Conservation (phyloP, 495 filamentous ascomycete species). For the Haplographium delicatum region DNA sequence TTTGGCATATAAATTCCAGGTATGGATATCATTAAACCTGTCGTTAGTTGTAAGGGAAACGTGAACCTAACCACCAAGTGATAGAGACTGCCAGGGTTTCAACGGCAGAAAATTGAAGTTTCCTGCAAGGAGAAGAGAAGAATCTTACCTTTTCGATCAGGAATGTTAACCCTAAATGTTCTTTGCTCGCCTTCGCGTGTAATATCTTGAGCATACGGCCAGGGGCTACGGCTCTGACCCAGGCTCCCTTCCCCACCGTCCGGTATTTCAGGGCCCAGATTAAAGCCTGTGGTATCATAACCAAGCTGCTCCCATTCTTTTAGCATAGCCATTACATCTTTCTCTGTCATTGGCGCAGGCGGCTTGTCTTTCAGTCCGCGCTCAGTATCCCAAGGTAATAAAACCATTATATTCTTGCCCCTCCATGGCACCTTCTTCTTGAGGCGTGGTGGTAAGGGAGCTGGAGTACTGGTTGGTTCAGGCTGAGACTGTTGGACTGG, state of each 20-base stretch:
- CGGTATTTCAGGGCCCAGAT: constrained; percentile 37
- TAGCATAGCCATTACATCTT: constrained; percentile 61
- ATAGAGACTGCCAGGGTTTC: constrained; percentile 1
- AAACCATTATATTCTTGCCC: constrained; percentile 67
- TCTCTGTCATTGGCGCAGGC: constrained; percentile 52
- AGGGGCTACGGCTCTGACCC: constrained; percentile 65
- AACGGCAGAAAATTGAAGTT: background rate
- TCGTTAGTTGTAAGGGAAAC: too few relatives aligned
- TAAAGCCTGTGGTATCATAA: constrained; percentile 71
- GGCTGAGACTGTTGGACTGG: background rate
- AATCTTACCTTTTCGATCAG: constrained; percentile 49
- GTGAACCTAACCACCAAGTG: too few relatives aligned
- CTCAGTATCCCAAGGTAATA: constrained; percentile 63
- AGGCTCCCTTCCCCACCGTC: constrained; percentile 31
- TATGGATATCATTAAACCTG: too few relatives aligned
- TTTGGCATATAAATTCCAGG: background rate
- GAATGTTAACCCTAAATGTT: constrained; percentile 62
- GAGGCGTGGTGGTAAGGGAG: constrained; percentile 36
- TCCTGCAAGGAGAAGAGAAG: background rate
- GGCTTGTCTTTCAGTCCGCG: constrained; percentile 54
- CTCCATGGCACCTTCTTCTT: constrained; percentile 61
- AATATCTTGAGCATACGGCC: constrained; percentile 62
- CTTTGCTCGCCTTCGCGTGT: constrained; percentile 45
- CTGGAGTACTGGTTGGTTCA: constrained; percentile 12
- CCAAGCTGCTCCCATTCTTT: constrained; percentile 68